phyloP scores from a whole-genome alignment of 176 grass and related monocot genomes.

The Melocanna baccifera region DNA sequence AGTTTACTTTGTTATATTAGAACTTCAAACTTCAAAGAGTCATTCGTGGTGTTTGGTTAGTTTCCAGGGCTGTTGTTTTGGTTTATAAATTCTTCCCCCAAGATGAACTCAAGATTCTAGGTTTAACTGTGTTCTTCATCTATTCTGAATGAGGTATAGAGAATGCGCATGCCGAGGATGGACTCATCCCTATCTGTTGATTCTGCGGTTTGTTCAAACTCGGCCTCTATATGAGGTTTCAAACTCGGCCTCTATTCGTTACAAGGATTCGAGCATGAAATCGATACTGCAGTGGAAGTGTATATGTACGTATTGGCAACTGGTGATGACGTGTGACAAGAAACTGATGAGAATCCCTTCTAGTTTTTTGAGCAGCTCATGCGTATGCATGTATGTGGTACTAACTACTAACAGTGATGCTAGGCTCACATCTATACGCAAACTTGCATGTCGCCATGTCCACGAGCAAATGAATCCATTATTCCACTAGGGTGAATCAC shows the following conservation, averaged over 20 bases:
- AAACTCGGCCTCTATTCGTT: neutral
- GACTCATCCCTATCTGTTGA: neutral
- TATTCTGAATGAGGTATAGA: neutral
- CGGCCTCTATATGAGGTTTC: neutral
- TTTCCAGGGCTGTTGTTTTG: neutral
- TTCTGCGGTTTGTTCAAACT: neutral
- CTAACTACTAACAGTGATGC: neutral
- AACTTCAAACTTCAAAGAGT: neutral
- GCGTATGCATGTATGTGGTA: neutral
- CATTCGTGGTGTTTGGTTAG: neutral
- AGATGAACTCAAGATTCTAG: neutral
- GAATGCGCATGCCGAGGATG: neutral
- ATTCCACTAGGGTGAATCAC: neutral
- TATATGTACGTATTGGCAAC: neutral
- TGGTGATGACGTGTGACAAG: neutral
- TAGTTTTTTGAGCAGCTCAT: neutral
- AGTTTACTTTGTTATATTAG: neutral
- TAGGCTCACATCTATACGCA: neutral
- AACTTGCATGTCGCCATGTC: conserved; percentile 1
- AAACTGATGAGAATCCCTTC: neutral
- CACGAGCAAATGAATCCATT: conserved; percentile 1
- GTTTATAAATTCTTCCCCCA: neutral
- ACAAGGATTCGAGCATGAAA: neutral
- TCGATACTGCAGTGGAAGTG: neutral
- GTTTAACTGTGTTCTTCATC: neutral